These are phyloP conservation scores for Pyricularia pennisetigena DNA, from an alignment of 2,329 filamentous ascomycete genomes.

Conservation along the genomic window DNA sequence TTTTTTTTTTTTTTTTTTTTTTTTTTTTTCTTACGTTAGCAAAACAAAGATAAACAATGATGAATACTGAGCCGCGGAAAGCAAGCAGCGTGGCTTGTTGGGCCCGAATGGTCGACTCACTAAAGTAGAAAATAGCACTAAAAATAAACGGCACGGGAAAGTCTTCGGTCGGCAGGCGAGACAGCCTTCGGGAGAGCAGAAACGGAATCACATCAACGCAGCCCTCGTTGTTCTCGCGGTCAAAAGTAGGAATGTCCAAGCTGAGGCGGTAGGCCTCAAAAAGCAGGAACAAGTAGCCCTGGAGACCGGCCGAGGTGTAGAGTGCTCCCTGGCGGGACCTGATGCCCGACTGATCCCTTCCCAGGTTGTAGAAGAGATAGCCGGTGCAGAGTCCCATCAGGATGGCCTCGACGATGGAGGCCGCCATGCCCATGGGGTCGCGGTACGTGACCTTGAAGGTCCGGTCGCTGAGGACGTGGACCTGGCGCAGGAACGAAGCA, in stretches of 20 bases:
- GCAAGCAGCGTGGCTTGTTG: too few species aligned
- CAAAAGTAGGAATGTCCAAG: slow-evolving; percentile 65
- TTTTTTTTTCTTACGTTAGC: too few species aligned
- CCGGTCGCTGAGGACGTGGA: slow-evolving; percentile 55
- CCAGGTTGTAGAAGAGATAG: slow-evolving; percentile 61
- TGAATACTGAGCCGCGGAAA: too few species aligned
- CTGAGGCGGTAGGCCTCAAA: slow-evolving; percentile 70
- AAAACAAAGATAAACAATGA: too few species aligned
- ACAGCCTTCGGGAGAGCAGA: slow-evolving; percentile 58
- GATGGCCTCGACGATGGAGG: slow-evolving; percentile 59
- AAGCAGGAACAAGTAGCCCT: slow-evolving; percentile 66
- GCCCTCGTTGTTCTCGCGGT: slow-evolving; percentile 64
- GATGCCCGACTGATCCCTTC: slow-evolving; percentile 59
- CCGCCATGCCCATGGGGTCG: slow-evolving; percentile 68
- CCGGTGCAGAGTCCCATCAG: slow-evolving; percentile 63
- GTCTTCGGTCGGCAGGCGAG: slow-evolving; percentile 61
- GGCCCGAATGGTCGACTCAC: too few species aligned
- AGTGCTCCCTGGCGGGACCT: slow-evolving; percentile 63
- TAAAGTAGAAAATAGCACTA: slow-evolving; percentile 66
- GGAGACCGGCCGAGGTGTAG: slow-evolving; percentile 61
- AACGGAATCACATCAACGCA: slow-evolving; percentile 62
- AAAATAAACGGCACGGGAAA: slow-evolving; percentile 63
- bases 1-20: too few species aligned
- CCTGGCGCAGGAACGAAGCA: slow-evolving; percentile 51
- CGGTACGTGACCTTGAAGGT: slow-evolving; percentile 63